A percentile compares a stretch with the other conserved stretches of the same genome.
Evolutionary conservation across 495 filamentous ascomycete genomes (phyloP).

Genomic region (Penicillium silybi): DNA sequence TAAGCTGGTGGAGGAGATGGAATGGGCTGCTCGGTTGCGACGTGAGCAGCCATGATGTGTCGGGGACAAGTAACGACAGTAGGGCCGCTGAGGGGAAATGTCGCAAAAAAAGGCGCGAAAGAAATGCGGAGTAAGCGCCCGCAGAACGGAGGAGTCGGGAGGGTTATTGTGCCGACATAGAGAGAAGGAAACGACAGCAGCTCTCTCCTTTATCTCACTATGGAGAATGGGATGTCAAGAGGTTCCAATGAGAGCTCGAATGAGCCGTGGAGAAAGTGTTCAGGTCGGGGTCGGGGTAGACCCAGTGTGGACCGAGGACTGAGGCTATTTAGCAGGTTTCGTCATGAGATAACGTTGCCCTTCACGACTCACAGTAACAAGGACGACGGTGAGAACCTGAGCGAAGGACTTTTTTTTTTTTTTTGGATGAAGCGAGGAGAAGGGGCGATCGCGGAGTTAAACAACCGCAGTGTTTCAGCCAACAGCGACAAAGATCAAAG

Average conservation of each 20-base stretch:
- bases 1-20: slow-evolving; percentile 43
- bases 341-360: not conserved
- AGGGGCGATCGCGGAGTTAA: not conserved
- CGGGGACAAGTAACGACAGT: not conserved
- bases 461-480: slow-evolving; percentile 5
- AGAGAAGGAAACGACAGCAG: not conserved
- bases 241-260: slow-evolving; percentile 7
- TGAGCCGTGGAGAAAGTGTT: not conserved
- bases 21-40: slow-evolving; percentile 28
- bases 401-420: not conserved
- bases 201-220: not conserved
- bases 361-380: not conserved
- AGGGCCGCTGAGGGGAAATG: not conserved
- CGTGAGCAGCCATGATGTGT: slow-evolving; percentile 29
- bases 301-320: slow-evolving; percentile 7
- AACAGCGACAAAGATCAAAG: slow-evolving; percentile 1
- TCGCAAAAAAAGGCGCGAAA: not conserved
- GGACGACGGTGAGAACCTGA: not conserved
- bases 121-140: not conserved
- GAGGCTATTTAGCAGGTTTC: not conserved
- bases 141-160: not conserved
- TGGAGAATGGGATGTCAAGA: not conserved
- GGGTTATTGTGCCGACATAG: not conserved
- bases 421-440: slow-evolving; percentile 13
- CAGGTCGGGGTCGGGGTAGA: slow-evolving; percentile 9